phyloP scores from a whole-genome alignment of 768 basidiomycete genomes.

The Lenzites betulinus region DNA sequence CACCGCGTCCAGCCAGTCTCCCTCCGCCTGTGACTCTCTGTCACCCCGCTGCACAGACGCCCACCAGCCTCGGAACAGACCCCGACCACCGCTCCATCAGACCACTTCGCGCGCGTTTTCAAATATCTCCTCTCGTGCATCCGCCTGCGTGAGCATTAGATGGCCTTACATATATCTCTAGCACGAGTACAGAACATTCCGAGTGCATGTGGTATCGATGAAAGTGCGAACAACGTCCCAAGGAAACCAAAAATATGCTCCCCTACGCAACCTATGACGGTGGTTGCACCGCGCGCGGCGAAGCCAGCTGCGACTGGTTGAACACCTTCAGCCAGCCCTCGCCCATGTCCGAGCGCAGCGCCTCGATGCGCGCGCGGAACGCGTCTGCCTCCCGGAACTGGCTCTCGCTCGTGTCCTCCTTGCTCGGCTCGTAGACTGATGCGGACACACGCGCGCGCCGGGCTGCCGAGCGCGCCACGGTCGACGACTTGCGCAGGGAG shows the following conservation, averaged over 20 bases:
- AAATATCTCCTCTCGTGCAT: neutral
- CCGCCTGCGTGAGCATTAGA: neutral
- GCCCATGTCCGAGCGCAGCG: slow-evolving; percentile 83
- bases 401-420: slow-evolving; percentile 28
- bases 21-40: neutral
- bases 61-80: slow-evolving; percentile 7
- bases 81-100: slow-evolving; percentile 4
- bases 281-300: slow-evolving; percentile 14
- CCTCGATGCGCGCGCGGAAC: slow-evolving; percentile 78
- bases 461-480: slow-evolving; percentile 42
- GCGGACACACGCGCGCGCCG: slow-evolving; percentile 59
- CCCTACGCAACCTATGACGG: neutral
- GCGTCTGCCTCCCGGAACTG: slow-evolving; percentile 61
- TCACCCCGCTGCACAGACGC: neutral
- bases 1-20: slow-evolving; percentile 7
- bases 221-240: neutral
- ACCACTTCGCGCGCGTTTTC: neutral
- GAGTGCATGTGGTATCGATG: slow-evolving; percentile 18
- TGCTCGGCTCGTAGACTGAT: slow-evolving; percentile 60
- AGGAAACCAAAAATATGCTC: neutral
- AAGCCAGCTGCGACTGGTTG: slow-evolving; percentile 56
- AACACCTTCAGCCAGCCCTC: slow-evolving; percentile 88
- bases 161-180: slow-evolving; percentile 7
- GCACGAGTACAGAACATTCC: slow-evolving; percentile 14
- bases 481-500: slow-evolving; percentile 27